phyloP scores from a whole-genome alignment of 148 eudicot species.

The Spergularia bocconei region DNA sequence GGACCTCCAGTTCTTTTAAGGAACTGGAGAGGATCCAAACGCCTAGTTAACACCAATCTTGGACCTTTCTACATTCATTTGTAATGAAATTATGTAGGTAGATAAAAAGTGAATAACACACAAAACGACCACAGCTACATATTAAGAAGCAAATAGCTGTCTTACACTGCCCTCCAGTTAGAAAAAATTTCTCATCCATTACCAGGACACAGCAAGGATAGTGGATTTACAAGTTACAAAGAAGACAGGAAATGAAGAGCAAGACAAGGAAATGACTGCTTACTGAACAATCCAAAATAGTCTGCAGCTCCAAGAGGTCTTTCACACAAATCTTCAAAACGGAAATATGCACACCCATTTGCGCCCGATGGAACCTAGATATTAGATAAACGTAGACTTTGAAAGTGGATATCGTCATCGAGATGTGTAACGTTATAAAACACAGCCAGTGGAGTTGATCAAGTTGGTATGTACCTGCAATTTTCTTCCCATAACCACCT shows the following conservation, averaged over 20 bases:
- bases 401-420: neutral
- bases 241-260: neutral
- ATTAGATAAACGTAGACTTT: neutral
- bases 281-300: conserved; percentile 87
- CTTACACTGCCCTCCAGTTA: no score
- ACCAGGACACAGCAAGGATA: no score
- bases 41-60: no score
- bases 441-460: neutral
- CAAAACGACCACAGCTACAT: no score
- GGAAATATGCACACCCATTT: conserved; percentile 85
- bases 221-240: no score
- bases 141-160: no score
- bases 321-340: conserved; percentile 84
- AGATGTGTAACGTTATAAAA: neutral
- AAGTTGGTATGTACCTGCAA: conserved; percentile 46
- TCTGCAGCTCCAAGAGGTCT: conserved; percentile 95
- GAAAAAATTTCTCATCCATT: no score
- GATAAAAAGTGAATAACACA: no score
- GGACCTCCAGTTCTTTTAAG: no score
- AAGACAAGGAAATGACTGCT: conserved; percentile 26
- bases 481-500: conserved; percentile 96
- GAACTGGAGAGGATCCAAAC: no score
- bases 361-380: conserved; percentile 75
- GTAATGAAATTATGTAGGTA: no score
- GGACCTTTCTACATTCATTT: no score